These are phyloP conservation scores for Dioszegia aurantiaca DNA, from an alignment of 768 basidiomycete species.

Conservation along the genomic window DNA sequence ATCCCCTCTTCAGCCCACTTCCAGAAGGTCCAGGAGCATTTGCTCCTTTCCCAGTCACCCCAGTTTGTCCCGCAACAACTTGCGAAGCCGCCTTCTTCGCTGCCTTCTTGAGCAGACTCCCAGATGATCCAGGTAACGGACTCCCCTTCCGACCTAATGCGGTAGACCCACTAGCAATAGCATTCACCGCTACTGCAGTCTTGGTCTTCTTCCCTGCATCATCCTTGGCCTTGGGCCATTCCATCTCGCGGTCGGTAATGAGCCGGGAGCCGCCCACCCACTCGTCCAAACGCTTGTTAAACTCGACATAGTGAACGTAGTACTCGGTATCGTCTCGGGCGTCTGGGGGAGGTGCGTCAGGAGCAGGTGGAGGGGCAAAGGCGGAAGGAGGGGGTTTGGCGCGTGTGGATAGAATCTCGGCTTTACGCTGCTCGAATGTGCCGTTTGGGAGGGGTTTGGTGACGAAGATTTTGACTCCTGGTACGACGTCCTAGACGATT, in stretches of 20 bases:
- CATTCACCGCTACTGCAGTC: conserved; percentile 56
- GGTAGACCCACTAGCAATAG: conserved; percentile 25
- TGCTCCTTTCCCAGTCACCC: conserved; percentile 49
- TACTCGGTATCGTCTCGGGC: conserved; percentile 82
- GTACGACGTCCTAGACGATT: conserved; percentile 66
- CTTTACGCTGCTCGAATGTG: conserved; percentile 79
- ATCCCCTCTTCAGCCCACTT: conserved; percentile 21
- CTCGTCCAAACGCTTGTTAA: conserved; percentile 98
- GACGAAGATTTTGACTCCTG: conserved; percentile 95
- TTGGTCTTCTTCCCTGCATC: conserved; percentile 52
- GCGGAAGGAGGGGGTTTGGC: conserved; percentile 63
- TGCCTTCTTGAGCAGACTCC: conserved; percentile 54
- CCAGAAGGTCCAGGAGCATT: conserved; percentile 17
- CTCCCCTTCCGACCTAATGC: conserved; percentile 23
- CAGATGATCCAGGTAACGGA: conserved; percentile 28
- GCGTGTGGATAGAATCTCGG: conserved; percentile 92
- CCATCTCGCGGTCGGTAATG: conserved; percentile 77
- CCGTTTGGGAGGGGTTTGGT: conserved; percentile 73
- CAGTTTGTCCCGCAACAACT: conserved; percentile 37
- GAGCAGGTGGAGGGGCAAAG: conserved; percentile 40
- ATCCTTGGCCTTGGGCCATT: conserved; percentile 67
- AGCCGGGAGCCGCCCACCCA: conserved; percentile 90
- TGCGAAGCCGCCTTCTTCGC: conserved; percentile 46
- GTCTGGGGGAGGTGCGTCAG: conserved; percentile 58
- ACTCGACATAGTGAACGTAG: conserved; percentile 98